Conservation (phyloP, 441 rosid genomes). For the Dalechampia spathulata region DNA sequence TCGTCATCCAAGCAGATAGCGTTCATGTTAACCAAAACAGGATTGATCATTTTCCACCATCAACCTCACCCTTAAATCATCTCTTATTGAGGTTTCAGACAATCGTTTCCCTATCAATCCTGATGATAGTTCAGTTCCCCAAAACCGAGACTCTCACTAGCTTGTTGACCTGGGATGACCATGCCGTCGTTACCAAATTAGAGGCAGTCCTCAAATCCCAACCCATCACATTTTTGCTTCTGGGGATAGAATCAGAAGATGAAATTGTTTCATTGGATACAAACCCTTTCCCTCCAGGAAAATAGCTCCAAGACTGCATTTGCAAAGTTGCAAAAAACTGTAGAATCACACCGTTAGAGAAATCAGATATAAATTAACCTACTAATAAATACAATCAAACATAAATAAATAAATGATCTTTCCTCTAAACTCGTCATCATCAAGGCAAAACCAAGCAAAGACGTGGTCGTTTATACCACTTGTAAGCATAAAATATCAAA, state of each 20-base stretch:
- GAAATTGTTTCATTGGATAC: too few species aligned
- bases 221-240: too few species aligned
- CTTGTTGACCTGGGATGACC: too few species aligned
- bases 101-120: conserved; percentile 27
- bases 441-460: too few species aligned
- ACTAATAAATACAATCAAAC: conserved; percentile 12
- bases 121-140: conserved; percentile 29
- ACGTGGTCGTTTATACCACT: too few species aligned
- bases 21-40: conserved; percentile 22
- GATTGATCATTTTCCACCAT: conserved; percentile 21
- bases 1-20: conserved; percentile 19
- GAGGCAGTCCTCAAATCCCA: conserved; percentile 25
- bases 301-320: conserved; percentile 60
- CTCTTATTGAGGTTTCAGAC: conserved; percentile 15
- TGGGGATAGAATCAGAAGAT: too few species aligned
- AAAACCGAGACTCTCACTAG: conserved; percentile 18
- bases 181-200: conserved; percentile 20
- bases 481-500: too few species aligned
- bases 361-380: conserved; percentile 9
- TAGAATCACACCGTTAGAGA: conserved; percentile 2
- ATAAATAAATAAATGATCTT: too few species aligned
- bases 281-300: too few species aligned
- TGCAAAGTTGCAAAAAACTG: conserved; percentile 9
- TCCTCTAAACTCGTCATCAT: too few species aligned
- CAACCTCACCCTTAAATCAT: conserved; percentile 15